Evolutionary conservation across 2,329 filamentous ascomycete species (phyloP).

Genomic region (Trichoderma asperellum): DNA sequence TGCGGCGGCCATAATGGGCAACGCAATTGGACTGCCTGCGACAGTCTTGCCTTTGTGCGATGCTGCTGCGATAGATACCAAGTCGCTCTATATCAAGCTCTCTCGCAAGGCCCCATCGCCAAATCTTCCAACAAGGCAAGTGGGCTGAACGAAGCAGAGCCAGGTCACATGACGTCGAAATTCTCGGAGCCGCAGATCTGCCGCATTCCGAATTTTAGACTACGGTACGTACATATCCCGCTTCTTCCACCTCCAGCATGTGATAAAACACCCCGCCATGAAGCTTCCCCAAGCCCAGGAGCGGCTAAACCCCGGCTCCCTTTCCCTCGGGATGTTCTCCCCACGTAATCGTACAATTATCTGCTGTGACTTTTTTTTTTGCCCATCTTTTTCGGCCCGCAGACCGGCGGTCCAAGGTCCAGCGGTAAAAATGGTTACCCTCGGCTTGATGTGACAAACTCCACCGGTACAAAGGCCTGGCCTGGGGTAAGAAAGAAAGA

Average conservation of each 20-base stretch:
- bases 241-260: neutral
- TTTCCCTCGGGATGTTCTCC: neutral
- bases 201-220: slow-evolving; percentile 11
- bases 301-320: slow-evolving; percentile 10
- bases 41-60: too few relatives aligned
- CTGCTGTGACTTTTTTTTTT: neutral
- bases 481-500: neutral
- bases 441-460: slow-evolving; percentile 32
- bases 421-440: slow-evolving; percentile 32
- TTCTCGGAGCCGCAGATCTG: slow-evolving; percentile 18
- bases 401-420: neutral
- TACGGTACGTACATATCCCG: neutral
- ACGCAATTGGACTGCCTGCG: neutral
- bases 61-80: neutral
- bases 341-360: neutral
- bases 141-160: neutral
- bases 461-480: neutral
- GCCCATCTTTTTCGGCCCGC: neutral
- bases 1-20: slow-evolving; percentile 42
- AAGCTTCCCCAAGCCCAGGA: neutral
- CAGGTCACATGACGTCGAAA: slow-evolving; percentile 8
- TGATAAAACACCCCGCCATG: slow-evolving; percentile 22
- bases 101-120: neutral
- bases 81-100: neutral
- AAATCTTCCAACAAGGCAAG: slow-evolving; percentile 18